A percentile compares a stretch with the other conserved stretches of the same genome.
These are phyloP conservation scores for Sambucus nigra DNA, from an alignment of 129 eudicot genomes.

Conservation along the genomic window DNA sequence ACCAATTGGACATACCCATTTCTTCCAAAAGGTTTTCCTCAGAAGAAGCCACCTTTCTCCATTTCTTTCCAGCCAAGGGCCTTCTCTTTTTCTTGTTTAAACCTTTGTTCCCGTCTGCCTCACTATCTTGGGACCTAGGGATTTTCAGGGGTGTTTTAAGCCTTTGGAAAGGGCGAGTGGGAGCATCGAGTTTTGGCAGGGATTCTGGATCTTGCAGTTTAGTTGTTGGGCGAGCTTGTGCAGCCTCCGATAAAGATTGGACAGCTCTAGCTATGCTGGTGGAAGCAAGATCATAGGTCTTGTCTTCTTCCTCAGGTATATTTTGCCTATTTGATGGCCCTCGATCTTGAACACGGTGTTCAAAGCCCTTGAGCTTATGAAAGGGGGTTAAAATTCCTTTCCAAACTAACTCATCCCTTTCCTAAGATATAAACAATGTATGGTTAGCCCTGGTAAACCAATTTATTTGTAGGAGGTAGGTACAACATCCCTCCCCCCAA, in stretches of 20 bases:
- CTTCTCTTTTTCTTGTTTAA: constrained; percentile 52
- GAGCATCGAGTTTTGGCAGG: constrained; percentile 71
- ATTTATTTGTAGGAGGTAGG: too few species aligned
- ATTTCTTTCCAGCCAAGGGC: constrained; percentile 71
- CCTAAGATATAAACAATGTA: constrained; percentile 33
- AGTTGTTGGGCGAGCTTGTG: constrained; percentile 79
- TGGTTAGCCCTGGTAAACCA: constrained; percentile 4
- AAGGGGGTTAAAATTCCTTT: constrained; percentile 92
- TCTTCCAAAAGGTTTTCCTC: constrained; percentile 40
- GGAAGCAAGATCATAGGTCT: constrained; percentile 40
- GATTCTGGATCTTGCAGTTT: constrained; percentile 63
- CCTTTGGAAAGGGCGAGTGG: constrained; percentile 71
- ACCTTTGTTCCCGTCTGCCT: constrained; percentile 29
- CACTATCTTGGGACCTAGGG: constrained; percentile 31
- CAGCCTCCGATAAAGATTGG: constrained; percentile 66
- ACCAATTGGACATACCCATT: constrained; percentile 53
- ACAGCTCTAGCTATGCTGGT: constrained; percentile 79
- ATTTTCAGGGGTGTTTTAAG: constrained; percentile 52
- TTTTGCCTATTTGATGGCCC: constrained; percentile 33
- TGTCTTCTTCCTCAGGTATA: constrained; percentile 13
- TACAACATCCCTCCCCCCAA: too few species aligned
- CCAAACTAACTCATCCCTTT: constrained; percentile 84
- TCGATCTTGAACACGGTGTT: constrained; percentile 67
- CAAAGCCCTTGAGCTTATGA: constrained; percentile 90
- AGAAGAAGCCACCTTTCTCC: constrained; percentile 50